Conservation (phyloP, 2,329 filamentous ascomycete genomes). For the Gyromitra esculenta region DNA sequence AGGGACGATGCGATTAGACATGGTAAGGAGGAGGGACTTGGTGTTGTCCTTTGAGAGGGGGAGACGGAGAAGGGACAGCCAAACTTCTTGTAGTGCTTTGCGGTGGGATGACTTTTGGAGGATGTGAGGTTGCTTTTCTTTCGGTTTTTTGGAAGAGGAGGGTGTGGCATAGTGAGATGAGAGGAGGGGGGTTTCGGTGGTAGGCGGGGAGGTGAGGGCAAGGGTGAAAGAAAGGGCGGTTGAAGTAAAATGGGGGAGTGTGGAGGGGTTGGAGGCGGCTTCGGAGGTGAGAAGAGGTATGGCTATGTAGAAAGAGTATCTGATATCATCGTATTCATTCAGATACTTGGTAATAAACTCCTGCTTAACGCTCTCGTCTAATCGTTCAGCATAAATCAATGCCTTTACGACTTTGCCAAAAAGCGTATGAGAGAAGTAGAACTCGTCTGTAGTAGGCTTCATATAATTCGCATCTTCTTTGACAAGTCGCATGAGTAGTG, state of each 20-base stretch:
- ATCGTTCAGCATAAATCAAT: conserved; percentile 68
- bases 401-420: conserved; percentile 72
- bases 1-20: conserved; percentile 81
- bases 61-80: conserved; percentile 79
- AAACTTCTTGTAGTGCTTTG: conserved; percentile 82
- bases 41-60: conserved; percentile 76
- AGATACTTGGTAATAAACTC: conserved; percentile 82
- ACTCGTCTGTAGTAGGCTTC: conserved; percentile 68
- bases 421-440: conserved; percentile 74
- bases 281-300: conserved; percentile 59
- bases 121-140: conserved; percentile 21
- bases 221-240: conserved; percentile 71
- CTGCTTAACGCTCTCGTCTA: conserved; percentile 69
- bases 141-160: conserved; percentile 42
- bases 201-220: conserved; percentile 75
- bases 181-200: conserved; percentile 70
- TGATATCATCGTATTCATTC: conserved; percentile 82
- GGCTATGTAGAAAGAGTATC: conserved; percentile 81
- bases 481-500: conserved; percentile 81
- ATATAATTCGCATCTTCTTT: conserved; percentile 78
- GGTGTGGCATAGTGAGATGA: conserved; percentile 70
- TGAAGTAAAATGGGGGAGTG: conserved; percentile 65
- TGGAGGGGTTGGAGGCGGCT: conserved; percentile 52
- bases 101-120: conserved; percentile 65
- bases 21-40: conserved; percentile 78